Conservation (phyloP, 164 flowering plant genomes). For the Vitis amurensis region DNA sequence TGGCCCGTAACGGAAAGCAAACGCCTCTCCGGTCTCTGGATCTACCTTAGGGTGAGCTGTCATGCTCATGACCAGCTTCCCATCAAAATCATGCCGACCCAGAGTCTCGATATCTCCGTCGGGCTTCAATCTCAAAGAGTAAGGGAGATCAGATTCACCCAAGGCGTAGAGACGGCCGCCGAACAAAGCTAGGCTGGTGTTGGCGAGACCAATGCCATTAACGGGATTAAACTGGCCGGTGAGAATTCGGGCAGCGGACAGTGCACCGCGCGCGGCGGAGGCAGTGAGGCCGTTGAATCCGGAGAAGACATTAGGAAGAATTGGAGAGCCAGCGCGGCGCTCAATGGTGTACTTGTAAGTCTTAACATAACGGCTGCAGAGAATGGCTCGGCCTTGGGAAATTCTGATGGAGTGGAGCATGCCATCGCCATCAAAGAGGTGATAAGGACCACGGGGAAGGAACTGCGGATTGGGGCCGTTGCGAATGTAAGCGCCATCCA, state of each 20-base stretch:
- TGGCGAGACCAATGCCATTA: slow-evolving; percentile 68
- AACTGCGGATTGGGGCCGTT: slow-evolving; percentile 76
- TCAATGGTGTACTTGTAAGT: slow-evolving; percentile 67
- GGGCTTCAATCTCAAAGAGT: slow-evolving; percentile 36
- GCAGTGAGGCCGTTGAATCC: slow-evolving; percentile 55
- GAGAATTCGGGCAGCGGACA: slow-evolving; percentile 42
- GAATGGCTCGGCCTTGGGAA: slow-evolving; percentile 53
- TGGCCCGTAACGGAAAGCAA: slow-evolving; percentile 65
- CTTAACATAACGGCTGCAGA: slow-evolving; percentile 74
- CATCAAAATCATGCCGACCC: slow-evolving; percentile 60
- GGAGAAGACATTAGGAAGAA: slow-evolving; percentile 63
- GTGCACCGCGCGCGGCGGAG: slow-evolving; percentile 51
- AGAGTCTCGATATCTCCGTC: slow-evolving; percentile 66
- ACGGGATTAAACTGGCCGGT: slow-evolving; percentile 53
- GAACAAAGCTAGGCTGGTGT: slow-evolving; percentile 68
- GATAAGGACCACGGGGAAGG: slow-evolving; percentile 83
- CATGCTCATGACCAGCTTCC: slow-evolving; percentile 57
- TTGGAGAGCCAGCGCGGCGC: slow-evolving; percentile 34
- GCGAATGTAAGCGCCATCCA: slow-evolving; percentile 69
- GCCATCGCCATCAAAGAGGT: slow-evolving; percentile 88
- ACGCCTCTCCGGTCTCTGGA: slow-evolving; percentile 57
- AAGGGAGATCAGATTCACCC: slow-evolving; percentile 76
- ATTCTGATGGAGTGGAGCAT: slow-evolving; percentile 78
- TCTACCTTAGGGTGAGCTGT: slow-evolving; percentile 89
- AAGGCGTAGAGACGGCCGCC: slow-evolving; percentile 56